phyloP scores from a whole-genome alignment of 495 filamentous ascomycete species.

The Darksidea phi region DNA sequence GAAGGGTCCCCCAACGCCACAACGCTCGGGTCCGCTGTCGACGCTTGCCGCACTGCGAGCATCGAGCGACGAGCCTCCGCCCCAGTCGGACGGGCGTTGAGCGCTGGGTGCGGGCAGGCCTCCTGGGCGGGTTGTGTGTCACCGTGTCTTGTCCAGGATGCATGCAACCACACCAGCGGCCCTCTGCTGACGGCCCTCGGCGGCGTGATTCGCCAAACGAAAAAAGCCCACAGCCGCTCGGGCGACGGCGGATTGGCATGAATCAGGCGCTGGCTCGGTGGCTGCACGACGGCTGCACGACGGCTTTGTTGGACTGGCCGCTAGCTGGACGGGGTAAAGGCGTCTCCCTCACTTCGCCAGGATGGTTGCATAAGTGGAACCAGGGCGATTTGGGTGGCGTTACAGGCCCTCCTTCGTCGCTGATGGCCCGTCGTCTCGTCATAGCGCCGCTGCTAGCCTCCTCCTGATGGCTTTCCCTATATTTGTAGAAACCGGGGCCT shows the following conservation, averaged over 20 bases:
- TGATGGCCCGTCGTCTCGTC: conserved; percentile 20
- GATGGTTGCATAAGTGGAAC: background rate
- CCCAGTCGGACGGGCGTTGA: background rate
- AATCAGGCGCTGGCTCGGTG: conserved; percentile 5
- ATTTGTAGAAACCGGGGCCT: conserved; percentile 26
- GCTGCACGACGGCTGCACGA: background rate
- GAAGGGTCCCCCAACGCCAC: background rate
- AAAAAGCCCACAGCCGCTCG: background rate
- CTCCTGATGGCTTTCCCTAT: conserved; percentile 31
- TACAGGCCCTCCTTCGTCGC: background rate
- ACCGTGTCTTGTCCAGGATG: conserved; percentile 11
- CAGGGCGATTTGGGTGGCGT: background rate
- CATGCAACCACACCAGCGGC: conserved; percentile 17
- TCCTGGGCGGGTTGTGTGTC: background rate
- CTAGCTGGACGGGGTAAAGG: background rate
- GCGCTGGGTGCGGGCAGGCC: background rate
- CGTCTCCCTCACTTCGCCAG: conserved; percentile 1
- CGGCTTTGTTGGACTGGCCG: background rate
- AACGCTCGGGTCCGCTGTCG: background rate
- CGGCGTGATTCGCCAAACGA: background rate
- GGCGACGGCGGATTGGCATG: conserved; percentile 10
- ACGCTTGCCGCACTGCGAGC: background rate
- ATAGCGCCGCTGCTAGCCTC: conserved; percentile 29
- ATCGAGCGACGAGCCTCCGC: background rate
- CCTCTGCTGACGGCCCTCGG: conserved; percentile 4